Percentiles rank a stretch among this genome's conserved stretches.
phyloP scores from a whole-genome alignment of 1,284 basidiomycete genomes.

The Porodaedalea pini region DNA sequence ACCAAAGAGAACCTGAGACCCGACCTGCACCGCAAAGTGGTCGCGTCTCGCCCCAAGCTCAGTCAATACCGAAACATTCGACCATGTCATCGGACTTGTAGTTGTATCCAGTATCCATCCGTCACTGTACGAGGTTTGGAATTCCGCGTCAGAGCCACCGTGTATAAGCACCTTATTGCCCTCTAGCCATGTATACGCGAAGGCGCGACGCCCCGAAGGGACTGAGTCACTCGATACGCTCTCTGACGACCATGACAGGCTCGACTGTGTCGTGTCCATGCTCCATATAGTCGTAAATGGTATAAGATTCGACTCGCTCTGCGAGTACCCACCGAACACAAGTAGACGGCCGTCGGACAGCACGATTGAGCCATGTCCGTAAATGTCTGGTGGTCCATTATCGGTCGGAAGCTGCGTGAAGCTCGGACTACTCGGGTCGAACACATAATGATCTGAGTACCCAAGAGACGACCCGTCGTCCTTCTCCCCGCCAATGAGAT shows the following conservation, averaged over 20 bases:
- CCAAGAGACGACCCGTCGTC: slow-evolving; percentile 69
- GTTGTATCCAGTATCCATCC: slow-evolving; percentile 72
- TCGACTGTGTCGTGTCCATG: slow-evolving; percentile 54
- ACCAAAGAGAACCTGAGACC: slow-evolving; percentile 64
- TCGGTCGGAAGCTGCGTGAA: slow-evolving; percentile 56
- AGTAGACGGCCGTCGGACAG: slow-evolving; percentile 65
- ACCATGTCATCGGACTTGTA: slow-evolving; percentile 56
- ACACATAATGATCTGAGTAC: slow-evolving; percentile 64
- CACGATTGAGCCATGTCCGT: slow-evolving; percentile 67
- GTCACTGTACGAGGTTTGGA: slow-evolving; percentile 58
- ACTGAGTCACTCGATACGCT: slow-evolving; percentile 38
- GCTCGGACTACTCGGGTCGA: slow-evolving; percentile 45
- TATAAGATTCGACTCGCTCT: slow-evolving; percentile 44
- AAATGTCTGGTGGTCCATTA: slow-evolving; percentile 61
- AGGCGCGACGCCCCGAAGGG: slow-evolving; percentile 65
- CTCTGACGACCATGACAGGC: slow-evolving; percentile 49
- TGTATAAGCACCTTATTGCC: slow-evolving; percentile 65
- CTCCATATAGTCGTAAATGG: slow-evolving; percentile 60
- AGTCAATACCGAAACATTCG: slow-evolving; percentile 44
- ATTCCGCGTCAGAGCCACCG: slow-evolving; percentile 64
- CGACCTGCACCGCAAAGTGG: slow-evolving; percentile 65
- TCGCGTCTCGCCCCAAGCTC: slow-evolving; percentile 62
- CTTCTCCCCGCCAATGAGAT: slow-evolving; percentile 72
- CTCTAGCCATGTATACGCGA: slow-evolving; percentile 54
- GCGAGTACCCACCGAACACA: slow-evolving; percentile 72